Evolutionary conservation across 108 stramenopile species (phyloP).

Genomic region (Fragilaria radians): DNA sequence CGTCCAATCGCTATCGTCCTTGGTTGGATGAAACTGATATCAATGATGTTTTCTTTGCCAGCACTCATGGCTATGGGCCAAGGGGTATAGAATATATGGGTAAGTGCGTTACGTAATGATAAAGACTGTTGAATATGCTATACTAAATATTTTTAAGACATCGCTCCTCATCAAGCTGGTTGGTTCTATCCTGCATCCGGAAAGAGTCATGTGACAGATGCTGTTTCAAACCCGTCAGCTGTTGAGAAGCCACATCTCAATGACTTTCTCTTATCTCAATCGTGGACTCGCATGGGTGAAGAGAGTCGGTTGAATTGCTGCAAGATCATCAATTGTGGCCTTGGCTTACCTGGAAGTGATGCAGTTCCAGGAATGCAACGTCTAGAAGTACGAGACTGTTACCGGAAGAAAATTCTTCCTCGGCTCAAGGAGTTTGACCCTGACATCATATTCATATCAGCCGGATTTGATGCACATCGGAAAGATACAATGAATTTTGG

Average conservation of each 20-base stretch:
- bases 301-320: constrained; percentile 68
- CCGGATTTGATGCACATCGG: constrained; percentile 98
- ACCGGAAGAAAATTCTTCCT: constrained; percentile 80
- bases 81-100: constrained; percentile 55
- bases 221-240: constrained; percentile 45
- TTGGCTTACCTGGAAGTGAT: constrained; percentile 63
- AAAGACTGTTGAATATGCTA: too few species aligned
- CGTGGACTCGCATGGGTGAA: constrained; percentile 83
- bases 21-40: constrained; percentile 89
- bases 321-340: constrained; percentile 82
- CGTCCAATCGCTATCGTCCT: constrained; percentile 69
- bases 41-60: constrained; percentile 88
- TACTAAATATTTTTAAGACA: constrained; percentile 1
- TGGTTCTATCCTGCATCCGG: constrained; percentile 91
- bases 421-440: constrained; percentile 86
- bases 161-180: constrained; percentile 44
- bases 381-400: constrained; percentile 77
- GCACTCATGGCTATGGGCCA: constrained; percentile 90
- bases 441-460: constrained; percentile 95
- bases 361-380: constrained; percentile 78
- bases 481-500: constrained; percentile 90
- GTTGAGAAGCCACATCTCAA: constrained; percentile 63
- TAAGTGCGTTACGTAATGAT: too few species aligned
- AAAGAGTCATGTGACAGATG: constrained; percentile 51
- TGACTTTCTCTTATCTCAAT: constrained; percentile 78